Evolutionary conservation across 2,329 filamentous ascomycete genomes (phyloP), one percentile per base, ranked within the genome.

Genomic region (Thielaviopsis punctulata): DNA sequence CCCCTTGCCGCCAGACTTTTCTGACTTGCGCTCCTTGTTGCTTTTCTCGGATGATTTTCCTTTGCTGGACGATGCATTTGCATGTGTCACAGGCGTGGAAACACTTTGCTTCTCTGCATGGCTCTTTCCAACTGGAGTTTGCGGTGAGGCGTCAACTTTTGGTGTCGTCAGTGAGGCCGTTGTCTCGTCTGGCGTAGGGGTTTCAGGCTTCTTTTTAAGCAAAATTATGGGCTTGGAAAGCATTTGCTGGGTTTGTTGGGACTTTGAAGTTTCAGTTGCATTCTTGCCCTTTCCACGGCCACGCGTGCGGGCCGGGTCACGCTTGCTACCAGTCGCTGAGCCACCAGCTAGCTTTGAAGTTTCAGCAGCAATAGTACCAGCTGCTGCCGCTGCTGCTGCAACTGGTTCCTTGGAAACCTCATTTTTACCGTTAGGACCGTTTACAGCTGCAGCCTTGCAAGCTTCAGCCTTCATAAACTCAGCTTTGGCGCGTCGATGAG

Each of bases 401-500:
- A n/a, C n/a, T n/a, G 5, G 15, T 21, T 51, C 33, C 19, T 48
- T 52, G 3, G 61, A 48, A 19, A 60, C n/a, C 23, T 27, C 43
- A 24, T 65, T 57, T 41, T 41, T 41, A n/a, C 36, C 10, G n/a
- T n/a, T 41, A 18, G 36, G 19, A 9, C 36, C n/a, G n/a, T 41
- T 41, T 19, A 8, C 36, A 1, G 9, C 8, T 1, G 62, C 27
- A 57, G 73, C 75, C 12, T 64, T 56, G 43, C 71, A 69, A 10
- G 68, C 64, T 19, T 79, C 76, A 1, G 73, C 69, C 62, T 79
- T 78, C 12, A 73, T 72, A 48, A 73, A 73, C 58, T 79, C 73
- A 55, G 76, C 73, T 7, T 77, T 73, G 15, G 76, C 75, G 60
- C 75, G 73, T 54, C 79, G 70, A 62, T 80, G 76, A 13, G 79